Base-by-base conservation (phyloP, 768 basidiomycete genomes). In the Suillus hirtellus region DNA sequence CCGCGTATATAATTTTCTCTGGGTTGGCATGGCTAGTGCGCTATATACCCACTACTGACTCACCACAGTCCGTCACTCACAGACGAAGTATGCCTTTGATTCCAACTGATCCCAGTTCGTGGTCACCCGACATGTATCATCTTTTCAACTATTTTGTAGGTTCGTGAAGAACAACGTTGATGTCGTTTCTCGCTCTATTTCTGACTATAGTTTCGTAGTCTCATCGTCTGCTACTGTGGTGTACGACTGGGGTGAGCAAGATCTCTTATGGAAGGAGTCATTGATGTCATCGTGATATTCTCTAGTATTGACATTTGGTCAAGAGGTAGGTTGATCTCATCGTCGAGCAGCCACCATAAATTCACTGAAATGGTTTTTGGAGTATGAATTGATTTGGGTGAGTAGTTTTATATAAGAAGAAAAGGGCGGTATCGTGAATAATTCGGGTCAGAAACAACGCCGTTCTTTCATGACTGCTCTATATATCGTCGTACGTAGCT, bases 401-500 rank as follows among this genome's bases (percentile, higher is more conserved):
- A 53, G 52, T 11, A 53, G 19, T 11, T 19, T 11, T 11, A n/a
- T 53, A 35, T 15, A 50, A 31, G 9, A 50, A 31, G 9, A 31
- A 31, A 19, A 34, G 4, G 2, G 31, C 2, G 17, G 11, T 34
- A 17, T 6, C 34, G 10, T 34, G n/a, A 52, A 4, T 31, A 35
- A n/a, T 35, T 35, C 11, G 19, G 34, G 34, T 19, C 34, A 53
- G 52, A 53, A 19, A 19, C 52, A 53, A 3, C 52, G 34, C 11
- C 19, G 11, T 11, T 53, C 52, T n/a, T 2, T 53, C 52, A 53
- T 53, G 52, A 53, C 52, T 53, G 31, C 31, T 53, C 52, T 53
- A 35, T 53, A 53, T 53, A 35, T 53, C 2, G 12, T 12, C 34
- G 52, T 53, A 7, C 31, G 52, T 35, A 35, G 19, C 11, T 53